Evolutionary conservation across 1,139 yeast genomes (phyloP), one percentile per base, ranked within the genome.

Genomic region (Candida tetrigidarum): DNA sequence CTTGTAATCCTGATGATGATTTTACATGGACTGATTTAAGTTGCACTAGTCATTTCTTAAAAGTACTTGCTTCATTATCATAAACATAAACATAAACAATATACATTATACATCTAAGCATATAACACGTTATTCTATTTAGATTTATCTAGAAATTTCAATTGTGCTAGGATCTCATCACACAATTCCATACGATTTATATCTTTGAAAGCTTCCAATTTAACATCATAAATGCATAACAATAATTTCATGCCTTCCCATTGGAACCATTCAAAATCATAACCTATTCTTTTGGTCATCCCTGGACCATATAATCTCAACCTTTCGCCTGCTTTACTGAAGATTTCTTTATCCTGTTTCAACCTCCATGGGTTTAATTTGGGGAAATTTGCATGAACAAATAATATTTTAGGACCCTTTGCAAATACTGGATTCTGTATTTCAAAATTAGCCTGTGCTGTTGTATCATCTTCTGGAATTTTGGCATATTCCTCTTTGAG

Each of bases 341-440:
- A 58, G 26, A 79, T 69, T 46, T 71, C 74, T 3, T 73, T 68
- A 4, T 69, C 69, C 16, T 57, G 54, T 52, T 68, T 69, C 47
- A 81, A 66, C 8, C 64, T 64, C 69, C 81, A 74, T 2, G 89
- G 88, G 53, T 83, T 80, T 48, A 83, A 69, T 59, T 84, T 84
- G 22, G 85, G 85, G 67, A 73, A 80, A 58, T 84, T 83, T 41
- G 86, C 80, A 58, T 86, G 91, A 45, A 84, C 78, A 53, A 85
- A 84, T 52, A 80, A 59, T 35, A 78, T 66, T 16, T 71, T 57
- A 1, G 84, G 80, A 7, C 63, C 64, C 33, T 59, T 56, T 25
- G 53, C 52, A 11, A 59, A 50, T 14, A 64, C 47, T n/a, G 56
- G 50, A 37, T 54, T 59, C 15, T 48, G 47, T 16, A 37, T 43